Conservation (phyloP, 352 stramenopile genomes). For the Phytophthora pistaciae region DNA sequence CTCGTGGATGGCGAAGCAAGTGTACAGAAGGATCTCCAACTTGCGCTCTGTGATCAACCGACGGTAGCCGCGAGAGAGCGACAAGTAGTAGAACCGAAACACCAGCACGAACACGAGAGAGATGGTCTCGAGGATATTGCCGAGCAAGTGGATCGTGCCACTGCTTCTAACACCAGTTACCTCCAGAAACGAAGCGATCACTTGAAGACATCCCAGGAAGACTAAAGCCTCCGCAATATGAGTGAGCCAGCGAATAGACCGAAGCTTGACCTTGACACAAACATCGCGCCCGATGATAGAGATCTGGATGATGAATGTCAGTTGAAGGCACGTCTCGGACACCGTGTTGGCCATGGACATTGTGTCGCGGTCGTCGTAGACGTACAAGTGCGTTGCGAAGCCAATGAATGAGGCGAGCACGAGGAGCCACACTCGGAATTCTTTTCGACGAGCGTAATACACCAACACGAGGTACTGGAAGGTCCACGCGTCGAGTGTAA, state of each 20-base stretch:
- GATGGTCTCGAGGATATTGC: conserved; percentile 27
- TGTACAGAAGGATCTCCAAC: conserved; percentile 21
- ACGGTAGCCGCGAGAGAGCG: conserved; percentile 19
- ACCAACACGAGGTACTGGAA: conserved; percentile 49
- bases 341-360: conserved; percentile 39
- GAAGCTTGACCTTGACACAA: conserved; percentile 33
- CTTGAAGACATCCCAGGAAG: conserved; percentile 15
- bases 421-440: conserved; percentile 36
- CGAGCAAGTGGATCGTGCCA: conserved; percentile 6
- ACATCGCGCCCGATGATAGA: conserved; percentile 42
- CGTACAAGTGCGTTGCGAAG: conserved; percentile 38
- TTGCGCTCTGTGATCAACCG: conserved; percentile 20
- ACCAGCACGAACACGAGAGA: conserved; percentile 35
- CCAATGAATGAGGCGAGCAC: conserved; percentile 28
- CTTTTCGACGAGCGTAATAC: conserved; percentile 34
- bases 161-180: neutral
- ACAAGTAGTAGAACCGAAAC: conserved; percentile 43
- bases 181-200: conserved; percentile 4
- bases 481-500: conserved; percentile 41
- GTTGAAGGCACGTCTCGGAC: conserved; percentile 41
- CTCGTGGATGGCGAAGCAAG: conserved; percentile 26
- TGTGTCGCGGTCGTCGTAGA: conserved; percentile 18
- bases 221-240: conserved; percentile 33
- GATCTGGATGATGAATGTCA: conserved; percentile 55
- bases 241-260: conserved; percentile 34